Evolutionary conservation across 495 filamentous ascomycete species (phyloP), one percentile per base, ranked within the genome.

Genomic region (Filosporella fistucella): DNA sequence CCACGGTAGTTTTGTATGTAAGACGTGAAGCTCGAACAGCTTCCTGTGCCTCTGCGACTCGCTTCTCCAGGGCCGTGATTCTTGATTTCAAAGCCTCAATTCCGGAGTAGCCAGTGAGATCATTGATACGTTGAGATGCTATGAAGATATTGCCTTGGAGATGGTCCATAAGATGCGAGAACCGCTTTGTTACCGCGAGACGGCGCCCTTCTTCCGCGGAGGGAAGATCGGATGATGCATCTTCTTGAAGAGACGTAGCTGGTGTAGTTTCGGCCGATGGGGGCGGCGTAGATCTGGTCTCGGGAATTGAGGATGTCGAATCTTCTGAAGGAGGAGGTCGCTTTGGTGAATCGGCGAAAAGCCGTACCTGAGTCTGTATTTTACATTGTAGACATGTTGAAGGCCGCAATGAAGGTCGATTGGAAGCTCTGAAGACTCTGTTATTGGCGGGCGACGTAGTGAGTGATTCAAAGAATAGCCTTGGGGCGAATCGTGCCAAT

Each of bases 71-170:
- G 5, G 60, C 60, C 17, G 77, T 72, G 63, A 97, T 96, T 13
- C 82, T 75, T 4, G 68, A 65, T 61, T 95, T 91, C 39, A 98
- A 72, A 10, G 82, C 69, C 61, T 96, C 93, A 64, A 98, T 98
- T 28, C 85, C 84, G 1, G 86, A 84, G 75, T 98, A 98, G 11
- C 94, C 94, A 1, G 94, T 98, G 38, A 95, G 72, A 57, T 88
- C 86, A 64, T 97, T 97, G 65, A 98, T 75, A 45, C 82, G 84
- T 60, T 95, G 90, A 4, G 86, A 85, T 10, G 89, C 89, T 44
- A 82, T 76, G 53, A 94, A 87, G 26, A 90, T 71, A 51, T 90
- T 89, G 20, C 86, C 80, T 60, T 95, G 88, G 20, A 96, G 61
- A 49, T 87, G 78, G 66, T 98, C 93, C 88, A 96, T 95, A 56